phyloP scores from a whole-genome alignment of 495 filamentous ascomycete genomes.

The Xylaria palmicola region DNA sequence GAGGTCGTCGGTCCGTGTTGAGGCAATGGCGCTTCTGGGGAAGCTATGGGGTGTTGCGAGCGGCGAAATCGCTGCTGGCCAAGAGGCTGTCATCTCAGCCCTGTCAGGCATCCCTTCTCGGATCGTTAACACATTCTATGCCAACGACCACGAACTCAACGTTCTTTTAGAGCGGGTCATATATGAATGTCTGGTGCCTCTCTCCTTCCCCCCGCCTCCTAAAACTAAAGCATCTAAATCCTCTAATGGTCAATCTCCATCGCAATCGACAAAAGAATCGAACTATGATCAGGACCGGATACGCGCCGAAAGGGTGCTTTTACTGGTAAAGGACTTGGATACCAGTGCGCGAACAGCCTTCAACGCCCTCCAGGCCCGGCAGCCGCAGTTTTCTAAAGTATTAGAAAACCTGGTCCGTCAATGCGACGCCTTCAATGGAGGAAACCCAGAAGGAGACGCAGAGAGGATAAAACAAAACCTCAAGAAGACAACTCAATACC shows the following conservation, averaged over 20 bases:
- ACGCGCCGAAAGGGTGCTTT: slow-evolving; percentile 78
- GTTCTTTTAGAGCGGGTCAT: slow-evolving; percentile 80
- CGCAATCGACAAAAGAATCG: slow-evolving; percentile 42
- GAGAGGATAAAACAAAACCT: slow-evolving; percentile 67
- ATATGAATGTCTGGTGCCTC: slow-evolving; percentile 80
- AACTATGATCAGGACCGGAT: slow-evolving; percentile 75
- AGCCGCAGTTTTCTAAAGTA: slow-evolving; percentile 65
- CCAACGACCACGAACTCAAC: slow-evolving; percentile 86
- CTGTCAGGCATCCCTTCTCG: slow-evolving; percentile 79
- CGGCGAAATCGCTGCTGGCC: slow-evolving; percentile 80
- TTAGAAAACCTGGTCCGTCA: slow-evolving; percentile 70
- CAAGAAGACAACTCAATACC: slow-evolving; percentile 61
- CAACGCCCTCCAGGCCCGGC: slow-evolving; percentile 78
- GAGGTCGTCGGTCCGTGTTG: slow-evolving; percentile 75
- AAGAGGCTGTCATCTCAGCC: slow-evolving; percentile 68
- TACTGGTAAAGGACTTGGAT: slow-evolving; percentile 77
- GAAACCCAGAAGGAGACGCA: slow-evolving; percentile 72
- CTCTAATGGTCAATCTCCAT: slow-evolving; percentile 57
- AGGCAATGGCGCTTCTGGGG: slow-evolving; percentile 78
- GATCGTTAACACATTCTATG: slow-evolving; percentile 85
- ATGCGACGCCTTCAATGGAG: slow-evolving; percentile 87
- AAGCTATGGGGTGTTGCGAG: slow-evolving; percentile 89
- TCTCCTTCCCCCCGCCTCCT: slow-evolving; percentile 80
- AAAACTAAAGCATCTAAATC: slow-evolving; percentile 58
- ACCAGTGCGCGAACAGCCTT: slow-evolving; percentile 79